Conservation (phyloP, 768 basidiomycete species). For the Boletus subcaerulescens region DNA sequence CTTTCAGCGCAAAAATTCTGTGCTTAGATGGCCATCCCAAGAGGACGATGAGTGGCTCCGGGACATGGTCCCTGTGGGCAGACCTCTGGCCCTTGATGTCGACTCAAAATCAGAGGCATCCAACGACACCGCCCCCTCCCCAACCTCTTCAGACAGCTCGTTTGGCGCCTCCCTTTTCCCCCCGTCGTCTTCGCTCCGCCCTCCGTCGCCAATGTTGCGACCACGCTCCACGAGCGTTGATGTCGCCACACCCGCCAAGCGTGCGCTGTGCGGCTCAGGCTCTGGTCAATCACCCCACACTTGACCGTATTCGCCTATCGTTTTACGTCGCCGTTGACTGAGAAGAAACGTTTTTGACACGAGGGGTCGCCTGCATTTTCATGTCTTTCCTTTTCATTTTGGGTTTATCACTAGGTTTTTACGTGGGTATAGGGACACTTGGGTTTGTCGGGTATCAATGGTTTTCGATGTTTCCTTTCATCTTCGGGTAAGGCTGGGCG, state of each 20-base stretch:
- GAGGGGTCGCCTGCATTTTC: constrained; percentile 11
- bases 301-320: constrained; percentile 10
- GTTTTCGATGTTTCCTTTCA: neutral
- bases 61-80: constrained; percentile 52
- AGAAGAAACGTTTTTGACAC: constrained; percentile 23
- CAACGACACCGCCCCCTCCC: constrained; percentile 11
- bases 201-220: constrained; percentile 23
- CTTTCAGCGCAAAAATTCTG: constrained; percentile 39
- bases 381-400: constrained; percentile 13
- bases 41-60: constrained; percentile 60
- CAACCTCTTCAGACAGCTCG: constrained; percentile 24
- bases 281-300: constrained; percentile 14
- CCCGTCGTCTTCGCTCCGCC: constrained; percentile 11
- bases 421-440: constrained; percentile 8
- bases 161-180: constrained; percentile 6
- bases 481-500: constrained; percentile 10
- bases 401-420: constrained; percentile 10
- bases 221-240: constrained; percentile 21
- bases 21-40: constrained; percentile 41
- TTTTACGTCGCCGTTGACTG: constrained; percentile 23
- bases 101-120: constrained; percentile 19
- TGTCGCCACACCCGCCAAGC: constrained; percentile 12
- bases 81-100: constrained; percentile 4
- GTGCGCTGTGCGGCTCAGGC: constrained; percentile 7
- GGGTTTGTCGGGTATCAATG: neutral